Percentiles rank a stretch among this genome's conserved stretches.
Evolutionary conservation across 768 basidiomycete species (phyloP).

Genomic region (Boletus vermiculosoides): DNA sequence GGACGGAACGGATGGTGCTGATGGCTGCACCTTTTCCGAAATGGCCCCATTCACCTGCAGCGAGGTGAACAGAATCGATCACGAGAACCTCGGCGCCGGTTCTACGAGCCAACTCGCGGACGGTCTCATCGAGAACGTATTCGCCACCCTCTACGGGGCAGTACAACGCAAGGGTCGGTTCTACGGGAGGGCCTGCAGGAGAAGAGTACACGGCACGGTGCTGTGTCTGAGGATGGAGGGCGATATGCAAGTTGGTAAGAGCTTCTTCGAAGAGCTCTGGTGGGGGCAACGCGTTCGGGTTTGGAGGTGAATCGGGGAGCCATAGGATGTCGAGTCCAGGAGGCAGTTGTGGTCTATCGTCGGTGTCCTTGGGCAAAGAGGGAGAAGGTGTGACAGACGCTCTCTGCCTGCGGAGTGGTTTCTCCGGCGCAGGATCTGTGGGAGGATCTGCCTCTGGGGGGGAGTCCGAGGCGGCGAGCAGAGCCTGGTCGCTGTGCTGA

Average conservation of each 20-base stretch:
- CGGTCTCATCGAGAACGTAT: constrained; percentile 75
- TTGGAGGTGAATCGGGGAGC: constrained; percentile 42
- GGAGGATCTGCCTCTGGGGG: constrained; percentile 28
- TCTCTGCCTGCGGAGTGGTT: constrained; percentile 23
- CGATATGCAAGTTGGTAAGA: constrained; percentile 70
- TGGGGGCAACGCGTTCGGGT: constrained; percentile 52
- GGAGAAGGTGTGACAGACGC: neutral
- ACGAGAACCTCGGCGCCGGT: constrained; percentile 81
- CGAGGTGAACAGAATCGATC: constrained; percentile 80
- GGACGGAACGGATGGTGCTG: neutral
- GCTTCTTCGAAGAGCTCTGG: constrained; percentile 75
- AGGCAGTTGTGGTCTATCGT: constrained; percentile 48
- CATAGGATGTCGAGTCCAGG: constrained; percentile 62
- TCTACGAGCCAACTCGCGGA: constrained; percentile 70
- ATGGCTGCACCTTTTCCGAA: constrained; percentile 68
- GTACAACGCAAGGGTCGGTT: constrained; percentile 83
- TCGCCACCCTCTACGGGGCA: constrained; percentile 84
- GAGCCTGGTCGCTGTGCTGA: constrained; percentile 10
- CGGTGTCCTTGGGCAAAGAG: constrained; percentile 19
- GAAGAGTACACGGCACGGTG: constrained; percentile 64
- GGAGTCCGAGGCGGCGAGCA: constrained; percentile 17
- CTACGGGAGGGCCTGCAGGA: constrained; percentile 51
- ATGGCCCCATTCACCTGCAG: constrained; percentile 83
- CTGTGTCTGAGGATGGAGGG: constrained; percentile 80
- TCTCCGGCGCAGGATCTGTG: constrained; percentile 22